Evolutionary conservation across 2,329 filamentous ascomycete species (phyloP), one percentile per base, ranked within the genome.

Genomic region (Cladosporium sp.): DNA sequence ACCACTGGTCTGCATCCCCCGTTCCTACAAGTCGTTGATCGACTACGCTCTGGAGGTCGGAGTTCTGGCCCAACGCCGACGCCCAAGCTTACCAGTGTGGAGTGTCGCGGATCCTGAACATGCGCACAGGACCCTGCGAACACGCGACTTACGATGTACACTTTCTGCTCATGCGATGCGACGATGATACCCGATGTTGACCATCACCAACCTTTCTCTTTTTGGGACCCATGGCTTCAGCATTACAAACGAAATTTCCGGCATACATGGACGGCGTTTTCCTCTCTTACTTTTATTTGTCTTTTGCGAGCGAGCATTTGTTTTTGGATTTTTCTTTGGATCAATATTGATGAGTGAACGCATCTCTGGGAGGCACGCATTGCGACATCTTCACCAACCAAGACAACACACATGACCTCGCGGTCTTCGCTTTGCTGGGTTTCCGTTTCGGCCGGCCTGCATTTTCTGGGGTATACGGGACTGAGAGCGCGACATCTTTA

Each of bases 181-280:
- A 78, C 67, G 68, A 70, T 69, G 70, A 75, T 74, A 75, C 74
- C 74, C 74, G 73, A 75, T 76, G 74, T 76, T 76, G 73, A 78
- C 78, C 75, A 74, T 75, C 74, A 73, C 73, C 59, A 32, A 39
- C 46, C 21, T 34, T 56, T 54, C 30, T 63, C 28, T 56, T 39
- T 49, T 63, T 63, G 59, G 59, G 28, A 64, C 39, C 39, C 26
- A 64, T 64, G 62, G 62, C 39, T 43, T 58, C 72, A 74, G 70
- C 72, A 72, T 70, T 75, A 64, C 56, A 64, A 46, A 64, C 53
- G 51, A 28, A 43, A 26, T 58, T 58, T 49, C 62, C 43, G 78
- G 81, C 82, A 84, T 84, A 78, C 68, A 76, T 76, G 81, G 83
- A 84, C 80, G 83, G 84, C 82, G 83, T 85, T 80, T 49, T 58